Evolutionary conservation across 1,284 basidiomycete genomes (phyloP), one percentile per base, ranked within the genome.

Genomic region (Leccinum solheimii): DNA sequence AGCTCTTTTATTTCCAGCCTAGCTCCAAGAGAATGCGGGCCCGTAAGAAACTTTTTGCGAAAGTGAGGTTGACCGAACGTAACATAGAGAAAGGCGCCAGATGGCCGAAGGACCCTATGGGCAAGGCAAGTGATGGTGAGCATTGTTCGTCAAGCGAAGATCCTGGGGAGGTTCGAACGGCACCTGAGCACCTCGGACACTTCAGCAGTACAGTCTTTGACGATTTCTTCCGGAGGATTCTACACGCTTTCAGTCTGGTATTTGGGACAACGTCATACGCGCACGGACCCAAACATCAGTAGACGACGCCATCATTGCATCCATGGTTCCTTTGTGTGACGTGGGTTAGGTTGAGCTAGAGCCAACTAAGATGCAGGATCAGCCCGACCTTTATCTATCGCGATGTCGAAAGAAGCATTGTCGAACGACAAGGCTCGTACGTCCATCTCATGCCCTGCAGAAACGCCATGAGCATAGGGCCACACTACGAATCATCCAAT

Each of bases 21-120:
- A n/a, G 88, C 86, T 6, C 73, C 79, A 23, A 81, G 77, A 63
- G 62, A 55, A 58, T 76, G 70, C 1, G 59, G 38, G 74, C 74
- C 78, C 14, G 78, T 81, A 38, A 93, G 75, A 74, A 85, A 94
- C 51, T 86, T 83, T 68, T 84, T 84, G 38, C 94, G 87, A 75
- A 96, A 96, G 73, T 97, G 94, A 1, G 94, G 94, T 72, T 96
- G 94, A 5, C 93, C 94, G 67, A 95, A 95, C 2, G 94, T 95
- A 61, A 95, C 79, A 76, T 95, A 95, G 59, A 95, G 77, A 75
- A 95, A 94, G 32, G 81, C 74, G 0, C 92, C 91, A 1, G 72
- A 79, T 61, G 80, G 80, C 50, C 82, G 81, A 19, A 95, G 81
- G 5, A 93, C 86, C 59, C 91, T 93, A 13, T 30, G 58, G 8